These are phyloP conservation scores for Cymbopogon citratus DNA, from an alignment of 176 grass and related monocot species.

Conservation along the genomic window DNA sequence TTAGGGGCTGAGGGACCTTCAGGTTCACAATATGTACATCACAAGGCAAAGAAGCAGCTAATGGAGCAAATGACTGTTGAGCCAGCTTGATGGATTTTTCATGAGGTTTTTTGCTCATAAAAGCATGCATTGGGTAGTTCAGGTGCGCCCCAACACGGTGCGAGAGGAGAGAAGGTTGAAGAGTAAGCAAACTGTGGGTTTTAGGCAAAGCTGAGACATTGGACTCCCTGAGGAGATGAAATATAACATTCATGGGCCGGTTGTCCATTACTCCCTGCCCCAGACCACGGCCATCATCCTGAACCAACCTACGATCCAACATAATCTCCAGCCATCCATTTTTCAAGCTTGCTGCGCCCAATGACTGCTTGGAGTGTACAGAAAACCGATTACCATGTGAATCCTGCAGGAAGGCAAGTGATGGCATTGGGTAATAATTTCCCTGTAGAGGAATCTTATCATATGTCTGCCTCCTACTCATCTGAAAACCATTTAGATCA, in stretches of 20 bases:
- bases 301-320: constrained; percentile 86
- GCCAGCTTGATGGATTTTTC: constrained; percentile 44
- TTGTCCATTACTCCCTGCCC: constrained; percentile 98
- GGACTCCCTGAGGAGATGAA: constrained; percentile 79
- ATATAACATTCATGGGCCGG: constrained; percentile 67
- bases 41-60: constrained; percentile 70
- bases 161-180: constrained; percentile 89
- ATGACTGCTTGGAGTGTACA: constrained; percentile 85
- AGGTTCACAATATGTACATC: constrained; percentile 90
- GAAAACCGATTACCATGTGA: constrained; percentile 73
- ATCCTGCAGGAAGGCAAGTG: constrained; percentile 89
- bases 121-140: constrained; percentile 91
- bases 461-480: constrained; percentile 84
- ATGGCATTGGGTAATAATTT: constrained; percentile 97
- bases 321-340: constrained; percentile 98
- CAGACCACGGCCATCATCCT: constrained; percentile 82
- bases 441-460: constrained; percentile 97
- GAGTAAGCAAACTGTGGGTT: constrained; percentile 52
- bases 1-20: constrained; percentile 85
- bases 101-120: constrained; percentile 50
- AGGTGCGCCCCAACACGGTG: constrained; percentile 63
- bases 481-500: constrained; percentile 98
- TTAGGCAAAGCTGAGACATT: constrained; percentile 78
- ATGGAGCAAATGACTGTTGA: constrained; percentile 60
- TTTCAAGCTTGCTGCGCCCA: constrained; percentile 84